Conservation (phyloP, 2,329 filamentous ascomycete species). For the Dothideomycetidae sp. region DNA sequence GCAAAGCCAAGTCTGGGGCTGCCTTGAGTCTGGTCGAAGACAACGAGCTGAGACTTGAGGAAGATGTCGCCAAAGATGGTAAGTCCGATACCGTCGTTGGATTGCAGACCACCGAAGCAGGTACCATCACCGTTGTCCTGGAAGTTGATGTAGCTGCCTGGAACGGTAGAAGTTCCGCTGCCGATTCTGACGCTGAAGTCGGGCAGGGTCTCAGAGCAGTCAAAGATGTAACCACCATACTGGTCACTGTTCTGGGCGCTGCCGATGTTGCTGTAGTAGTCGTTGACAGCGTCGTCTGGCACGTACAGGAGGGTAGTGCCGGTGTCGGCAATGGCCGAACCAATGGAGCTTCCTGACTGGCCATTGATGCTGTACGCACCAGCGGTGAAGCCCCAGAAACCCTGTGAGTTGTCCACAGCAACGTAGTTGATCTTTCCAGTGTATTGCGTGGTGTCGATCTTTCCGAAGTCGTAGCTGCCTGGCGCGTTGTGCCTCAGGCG, state of each 20-base stretch:
- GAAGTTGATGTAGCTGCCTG: slow-evolving; percentile 43
- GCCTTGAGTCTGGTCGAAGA: slow-evolving; percentile 36
- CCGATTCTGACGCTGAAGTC: slow-evolving; percentile 39
- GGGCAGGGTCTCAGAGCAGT: slow-evolving; percentile 38
- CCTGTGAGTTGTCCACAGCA: slow-evolving; percentile 40
- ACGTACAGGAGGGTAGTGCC: slow-evolving; percentile 50
- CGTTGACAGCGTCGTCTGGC: slow-evolving; percentile 29
- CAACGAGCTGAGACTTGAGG: slow-evolving; percentile 59
- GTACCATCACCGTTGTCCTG: slow-evolving; percentile 25
- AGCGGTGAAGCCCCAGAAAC: slow-evolving; percentile 49
- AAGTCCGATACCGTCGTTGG: slow-evolving; percentile 40
- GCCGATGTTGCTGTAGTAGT: slow-evolving; percentile 24
- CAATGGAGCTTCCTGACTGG: slow-evolving; percentile 31
- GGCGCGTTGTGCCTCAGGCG: slow-evolving; percentile 39
- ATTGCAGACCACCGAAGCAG: slow-evolving; percentile 69
- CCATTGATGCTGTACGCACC: slow-evolving; percentile 38
- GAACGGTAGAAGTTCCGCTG: slow-evolving; percentile 35
- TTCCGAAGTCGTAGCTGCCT: slow-evolving; percentile 44
- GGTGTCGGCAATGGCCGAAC: slow-evolving; percentile 50
- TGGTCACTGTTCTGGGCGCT: slow-evolving; percentile 35
- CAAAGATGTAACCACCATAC: slow-evolving; percentile 43
- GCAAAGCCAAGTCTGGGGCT: slow-evolving; percentile 11
- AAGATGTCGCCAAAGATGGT: slow-evolving; percentile 56
- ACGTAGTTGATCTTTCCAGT: slow-evolving; percentile 43
- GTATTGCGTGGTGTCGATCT: slow-evolving; percentile 45